Evolutionary conservation across 2,329 filamentous ascomycete species (phyloP), one percentile per base, ranked within the genome.

Genomic region (Rhinocladiella similis): DNA sequence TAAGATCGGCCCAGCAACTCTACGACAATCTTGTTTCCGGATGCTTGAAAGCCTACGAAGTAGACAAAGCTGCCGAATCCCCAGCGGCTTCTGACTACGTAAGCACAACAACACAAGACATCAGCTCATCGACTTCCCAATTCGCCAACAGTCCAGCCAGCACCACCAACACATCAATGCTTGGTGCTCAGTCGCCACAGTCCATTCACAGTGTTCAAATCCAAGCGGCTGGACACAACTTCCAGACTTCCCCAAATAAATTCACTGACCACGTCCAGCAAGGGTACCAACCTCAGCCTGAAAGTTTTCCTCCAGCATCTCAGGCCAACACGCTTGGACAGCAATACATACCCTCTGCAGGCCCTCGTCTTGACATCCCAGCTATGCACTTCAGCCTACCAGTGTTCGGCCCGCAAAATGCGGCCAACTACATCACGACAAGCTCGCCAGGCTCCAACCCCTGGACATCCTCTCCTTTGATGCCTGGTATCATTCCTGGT

Each of bases 11-110:
- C 2, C 85, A 90, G 9, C 85, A 94, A 65, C 82, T 97, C 12
- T 97, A 97, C 69, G 80, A 83, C n/a, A 91, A 90, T 61, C 84
- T 99, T 48, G 87, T 93, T 47, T 84, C 83, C 56, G 91, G 92
- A 12, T 96, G 92, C 66, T 78, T 97, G 66, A 91, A 90, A 70
- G 91, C 91, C 65, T 99, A 96, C 72, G 87, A 92, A 60, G 83
- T 77, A 6, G 78, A 79, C 20, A 60, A 61, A 33, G 19, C 36
- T 4, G 49, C 39, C 22, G 60, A 61, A 46, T 76, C 74, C 16
- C 74, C 73, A 27, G 65, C 66, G 3, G 73, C 73, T 13, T 70
- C 72, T 10, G 72, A 73, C 50, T 74, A 73, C 18, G 61, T 71
- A 22, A 67, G 67, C 46, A 72, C 71, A 73, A 20, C 76, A 73